phyloP scores from a whole-genome alignment of 495 filamentous ascomycete species.

The Aspergillus sclerotioniger region DNA sequence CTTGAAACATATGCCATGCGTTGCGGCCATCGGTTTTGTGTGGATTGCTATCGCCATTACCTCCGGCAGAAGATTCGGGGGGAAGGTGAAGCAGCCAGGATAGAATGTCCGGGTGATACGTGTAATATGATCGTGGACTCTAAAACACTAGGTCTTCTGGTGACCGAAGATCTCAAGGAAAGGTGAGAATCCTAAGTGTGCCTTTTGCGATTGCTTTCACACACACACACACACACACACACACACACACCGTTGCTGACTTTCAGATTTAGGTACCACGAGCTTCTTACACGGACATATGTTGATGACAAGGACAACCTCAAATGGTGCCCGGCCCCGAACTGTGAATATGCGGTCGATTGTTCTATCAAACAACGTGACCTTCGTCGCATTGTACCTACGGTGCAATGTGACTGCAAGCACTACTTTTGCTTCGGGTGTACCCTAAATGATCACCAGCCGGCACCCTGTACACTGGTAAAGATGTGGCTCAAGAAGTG shows the following conservation, averaged over 20 bases:
- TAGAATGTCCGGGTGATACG: constrained; percentile 84
- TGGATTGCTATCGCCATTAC: constrained; percentile 90
- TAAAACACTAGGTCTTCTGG: constrained; percentile 79
- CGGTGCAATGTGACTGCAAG: constrained; percentile 78
- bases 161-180: constrained; percentile 67
- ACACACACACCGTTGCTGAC: constrained; percentile 16
- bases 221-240: constrained; percentile 8
- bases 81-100: constrained; percentile 91
- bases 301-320: constrained; percentile 94
- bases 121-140: constrained; percentile 92
- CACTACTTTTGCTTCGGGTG: constrained; percentile 97
- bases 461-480: constrained; percentile 84
- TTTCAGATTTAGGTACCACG: constrained; percentile 61
- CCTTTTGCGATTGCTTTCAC: neutral
- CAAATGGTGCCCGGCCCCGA: constrained; percentile 96
- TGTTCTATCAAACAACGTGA: constrained; percentile 84
- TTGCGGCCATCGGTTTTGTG: constrained; percentile 93
- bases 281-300: constrained; percentile 86
- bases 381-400: constrained; percentile 79
- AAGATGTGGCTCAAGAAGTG: constrained; percentile 99
- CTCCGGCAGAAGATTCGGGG: constrained; percentile 86
- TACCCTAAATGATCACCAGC: constrained; percentile 86
- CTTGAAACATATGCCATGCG: constrained; percentile 93
- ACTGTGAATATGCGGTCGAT: constrained; percentile 89
- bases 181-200: constrained; percentile 44